Evolutionary conservation across 2,329 filamentous ascomycete species (phyloP).

Genomic region (Leptographium flavum): DNA sequence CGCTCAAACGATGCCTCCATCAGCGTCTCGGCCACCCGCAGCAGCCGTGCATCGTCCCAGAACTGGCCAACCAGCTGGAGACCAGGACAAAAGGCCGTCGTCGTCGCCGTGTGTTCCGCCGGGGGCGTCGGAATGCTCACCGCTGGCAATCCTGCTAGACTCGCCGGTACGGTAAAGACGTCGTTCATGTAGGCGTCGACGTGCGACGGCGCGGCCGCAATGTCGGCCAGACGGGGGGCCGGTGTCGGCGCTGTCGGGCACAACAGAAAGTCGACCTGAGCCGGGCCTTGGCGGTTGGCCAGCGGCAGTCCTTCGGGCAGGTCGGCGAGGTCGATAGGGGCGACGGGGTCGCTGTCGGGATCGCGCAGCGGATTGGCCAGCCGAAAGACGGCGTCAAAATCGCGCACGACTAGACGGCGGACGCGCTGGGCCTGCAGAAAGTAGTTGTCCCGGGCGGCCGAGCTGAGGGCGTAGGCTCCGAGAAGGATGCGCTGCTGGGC

Average conservation of each 20-base stretch:
- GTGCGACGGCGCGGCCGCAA: slow-evolving; percentile 26
- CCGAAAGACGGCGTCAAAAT: slow-evolving; percentile 72
- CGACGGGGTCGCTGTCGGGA: slow-evolving; percentile 30
- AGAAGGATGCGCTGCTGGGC: slow-evolving; percentile 78
- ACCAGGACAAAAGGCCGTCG: slow-evolving; percentile 27
- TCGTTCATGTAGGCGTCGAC: slow-evolving; percentile 85
- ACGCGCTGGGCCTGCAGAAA: slow-evolving; percentile 89
- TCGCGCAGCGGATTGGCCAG: slow-evolving; percentile 50
- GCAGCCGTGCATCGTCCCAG: slow-evolving; percentile 54
- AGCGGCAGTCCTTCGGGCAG: slow-evolving; percentile 37
- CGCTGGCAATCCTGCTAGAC: slow-evolving; percentile 78
- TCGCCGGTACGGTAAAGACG: slow-evolving; percentile 89
- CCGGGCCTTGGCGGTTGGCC: slow-evolving; percentile 40
- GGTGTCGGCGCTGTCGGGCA: slow-evolving; percentile 67
- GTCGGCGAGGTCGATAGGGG: slow-evolving; percentile 41
- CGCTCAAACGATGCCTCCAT: slow-evolving; percentile 11
- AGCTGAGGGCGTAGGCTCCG: slow-evolving; percentile 80
- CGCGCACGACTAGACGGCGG: slow-evolving; percentile 65
- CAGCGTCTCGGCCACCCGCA: slow-evolving; percentile 40
- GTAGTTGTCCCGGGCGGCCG: slow-evolving; percentile 87
- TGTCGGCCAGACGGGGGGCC: slow-evolving; percentile 22
- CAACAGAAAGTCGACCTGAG: slow-evolving; percentile 70
- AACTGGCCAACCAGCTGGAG: slow-evolving; percentile 73
- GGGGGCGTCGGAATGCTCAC: slow-evolving; percentile 54
- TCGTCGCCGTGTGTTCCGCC: slow-evolving; percentile 12